Base-by-base conservation (phyloP, 1,139 yeast species). In the Suhomyces kunorum region DNA sequence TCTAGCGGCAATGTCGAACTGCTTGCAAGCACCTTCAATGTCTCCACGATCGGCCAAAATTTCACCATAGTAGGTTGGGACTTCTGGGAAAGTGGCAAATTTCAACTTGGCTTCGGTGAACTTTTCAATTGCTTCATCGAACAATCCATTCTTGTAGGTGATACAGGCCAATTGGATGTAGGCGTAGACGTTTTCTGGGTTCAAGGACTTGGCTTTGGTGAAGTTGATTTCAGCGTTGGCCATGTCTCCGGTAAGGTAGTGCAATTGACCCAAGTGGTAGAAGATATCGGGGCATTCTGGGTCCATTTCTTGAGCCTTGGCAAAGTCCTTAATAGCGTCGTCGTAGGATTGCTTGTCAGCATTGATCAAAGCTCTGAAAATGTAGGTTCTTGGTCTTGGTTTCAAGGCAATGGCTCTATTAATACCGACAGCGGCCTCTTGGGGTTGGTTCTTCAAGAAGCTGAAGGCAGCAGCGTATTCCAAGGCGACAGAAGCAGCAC, bases 51-150 rank as follows among this genome's bases (percentile, higher is more conserved):
- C 98, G 49, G 89, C 82, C 57, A 90, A 75, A 39, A 92, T 84
- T 70, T 92, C 98, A 59, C 98, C 98, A 59, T 83, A 88, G 66
- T 90, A 94, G 71, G 89, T 90, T 68, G 94, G 95, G 54, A 89
- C 87, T 64, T 88, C 97, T 40, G 97, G 88, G 38, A 85, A 77
- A 25, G 92, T 79, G 53, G 96, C 94, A 80, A 87, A 88, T 61
- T 75, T 76, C 63, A 76, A 73, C 57, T 81, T 80, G 33, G 96
- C 88, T 51, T 78, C 81, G 50, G 79, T 75, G 70, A 92, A 92
- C 49, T 80, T 72, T 45, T 77, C 76, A 61, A 80, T 80, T 45
- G 94, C 83, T 42, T 73, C 78, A 40, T 63, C 65, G 23, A 65
- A 68, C 38, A 80, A 72, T 39, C 90, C 90, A 59, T 81, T 80